Base-by-base conservation (phyloP, 140 eudicot genomes). In the Senecio squalidus region DNA sequence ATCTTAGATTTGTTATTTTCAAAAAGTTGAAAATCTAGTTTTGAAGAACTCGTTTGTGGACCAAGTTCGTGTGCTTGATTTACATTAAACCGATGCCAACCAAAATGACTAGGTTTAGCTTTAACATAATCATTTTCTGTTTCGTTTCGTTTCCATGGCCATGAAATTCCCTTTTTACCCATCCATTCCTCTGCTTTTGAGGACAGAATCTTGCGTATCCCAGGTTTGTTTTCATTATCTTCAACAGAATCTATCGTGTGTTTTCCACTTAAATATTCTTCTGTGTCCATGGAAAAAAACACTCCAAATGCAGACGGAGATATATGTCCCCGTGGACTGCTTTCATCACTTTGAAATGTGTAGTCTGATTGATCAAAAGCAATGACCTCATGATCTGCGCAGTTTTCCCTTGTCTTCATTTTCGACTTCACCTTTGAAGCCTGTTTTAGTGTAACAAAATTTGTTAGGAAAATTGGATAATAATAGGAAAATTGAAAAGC, bases 121-220 rank as follows among this genome's bases (percentile, higher is more conserved):
- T 74, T 82, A 7, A 16, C 7, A 23, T 80, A 38, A 23, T 69
- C 64, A 0, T n/a, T 54, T 15, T 82, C 80, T 26, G 43, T 73
- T 47, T 75, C 95, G 53, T 69, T 73, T 58, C 82, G 84, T 76
- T 78, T n/a, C n/a, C n/a, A n/a, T n/a, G n/a, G n/a, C n/a, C n/a
- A 70, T 81, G 89, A 78, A 75, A 80, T 11, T n/a, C n/a, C n/a
- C n/a, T n/a, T n/a, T n/a, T n/a, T n/a, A n/a, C n/a, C n/a, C n/a
- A n/a, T n/a, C n/a, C n/a, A n/a, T n/a, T 80, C 82, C 69, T 81
- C 89, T 5, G 84, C 94, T 55, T 78, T 84, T 46, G 89, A 73
- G 31, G 78, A 63, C 59, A 81, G 52, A 45, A 76, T 71, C 58
- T 75, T 76, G 51, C 75, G 78, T 30, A 88, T 88, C 25, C 69